Evolutionary conservation across 768 basidiomycete species (phyloP), one percentile per base, ranked within the genome.

Genomic region (Filobasidium floriforme): DNA sequence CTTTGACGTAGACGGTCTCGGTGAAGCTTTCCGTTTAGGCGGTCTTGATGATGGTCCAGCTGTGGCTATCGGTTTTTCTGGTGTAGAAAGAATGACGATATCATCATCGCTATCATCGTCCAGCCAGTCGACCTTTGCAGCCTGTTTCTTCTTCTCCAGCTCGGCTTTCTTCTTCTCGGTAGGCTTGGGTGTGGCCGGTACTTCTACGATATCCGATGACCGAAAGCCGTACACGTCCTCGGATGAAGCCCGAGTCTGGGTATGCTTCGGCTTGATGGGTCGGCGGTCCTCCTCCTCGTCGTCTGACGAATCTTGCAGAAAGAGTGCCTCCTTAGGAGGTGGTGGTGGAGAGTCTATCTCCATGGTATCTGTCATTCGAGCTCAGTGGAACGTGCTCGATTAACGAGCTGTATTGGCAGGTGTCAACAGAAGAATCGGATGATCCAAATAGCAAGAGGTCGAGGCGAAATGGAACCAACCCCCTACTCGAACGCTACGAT

Each of bases 281-380:
- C 40, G 37, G 26, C 22, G 37, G 10, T 66, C 28, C 43, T 43
- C 15, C 10, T 60, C 62, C 5, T 62, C 61, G 40, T 68, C 67
- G 26, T 62, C 61, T 6, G 61, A 62, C n/a, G 67, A 63, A 68
- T 68, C 67, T 44, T 60, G 55, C 5, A 68, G 52, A 59, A 68
- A 68, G 14, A 68, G 59, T 18, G 62, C 29, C 52, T 63, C 43
- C 32, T 44, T 62, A 10, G 66, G 41, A 1, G 59, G 26, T 57
- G 14, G 12, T 32, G 22, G 24, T 15, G 22, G 24, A 32, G 54
- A 26, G 29, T 24, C 24, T 2, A 15, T 15, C 54, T 57, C 54
- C 54, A 57, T 57, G 26, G 2, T 28, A 11, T 54, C 43, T 44
- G 43, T n/a, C n/a, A n/a, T n/a, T n/a, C n/a, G n/a, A n/a, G n/a